Evolutionary conservation across 208 protist genomes (phyloP).

Genomic region (Acanthamoeba triangularis): DNA sequence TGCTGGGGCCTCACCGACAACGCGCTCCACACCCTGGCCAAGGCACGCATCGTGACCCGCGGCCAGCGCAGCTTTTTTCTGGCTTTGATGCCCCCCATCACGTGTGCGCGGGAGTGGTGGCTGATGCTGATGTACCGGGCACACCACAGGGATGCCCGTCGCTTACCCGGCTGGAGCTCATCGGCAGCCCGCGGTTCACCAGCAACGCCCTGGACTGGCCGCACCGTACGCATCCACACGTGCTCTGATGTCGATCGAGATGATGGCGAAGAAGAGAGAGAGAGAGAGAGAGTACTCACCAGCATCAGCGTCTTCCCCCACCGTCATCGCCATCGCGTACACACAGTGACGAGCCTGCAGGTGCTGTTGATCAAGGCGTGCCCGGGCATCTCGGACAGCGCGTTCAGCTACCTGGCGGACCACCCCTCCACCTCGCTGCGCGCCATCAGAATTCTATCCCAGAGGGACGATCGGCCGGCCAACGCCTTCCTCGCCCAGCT

Average conservation of each 20-base stretch:
- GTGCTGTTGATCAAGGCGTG: neutral
- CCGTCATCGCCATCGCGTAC: neutral
- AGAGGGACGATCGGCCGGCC: neutral
- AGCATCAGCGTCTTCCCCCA: neutral
- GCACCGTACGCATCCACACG: neutral
- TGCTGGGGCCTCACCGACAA: constrained; percentile 17
- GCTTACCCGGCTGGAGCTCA: neutral
- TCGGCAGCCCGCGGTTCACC: neutral
- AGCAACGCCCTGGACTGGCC: constrained; percentile 12
- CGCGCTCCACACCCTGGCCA: neutral
- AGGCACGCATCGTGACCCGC: neutral
- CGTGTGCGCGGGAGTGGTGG: neutral
- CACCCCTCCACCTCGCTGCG: neutral
- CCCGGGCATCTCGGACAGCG: neutral
- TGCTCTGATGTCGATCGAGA: neutral
- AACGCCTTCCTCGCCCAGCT: neutral
- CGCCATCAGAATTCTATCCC: neutral
- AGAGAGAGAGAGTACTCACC: too few relatives aligned
- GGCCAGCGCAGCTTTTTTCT: too few relatives aligned
- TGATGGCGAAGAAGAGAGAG: too few relatives aligned
- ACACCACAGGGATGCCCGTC: neutral
- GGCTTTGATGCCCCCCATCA: too few relatives aligned
- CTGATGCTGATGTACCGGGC: neutral
- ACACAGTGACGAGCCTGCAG: constrained; percentile 12
- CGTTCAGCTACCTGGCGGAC: neutral